Evolutionary conservation across 2,329 filamentous ascomycete species (phyloP), one percentile per base, ranked within the genome.

Genomic region (Helminthosporium solani): DNA sequence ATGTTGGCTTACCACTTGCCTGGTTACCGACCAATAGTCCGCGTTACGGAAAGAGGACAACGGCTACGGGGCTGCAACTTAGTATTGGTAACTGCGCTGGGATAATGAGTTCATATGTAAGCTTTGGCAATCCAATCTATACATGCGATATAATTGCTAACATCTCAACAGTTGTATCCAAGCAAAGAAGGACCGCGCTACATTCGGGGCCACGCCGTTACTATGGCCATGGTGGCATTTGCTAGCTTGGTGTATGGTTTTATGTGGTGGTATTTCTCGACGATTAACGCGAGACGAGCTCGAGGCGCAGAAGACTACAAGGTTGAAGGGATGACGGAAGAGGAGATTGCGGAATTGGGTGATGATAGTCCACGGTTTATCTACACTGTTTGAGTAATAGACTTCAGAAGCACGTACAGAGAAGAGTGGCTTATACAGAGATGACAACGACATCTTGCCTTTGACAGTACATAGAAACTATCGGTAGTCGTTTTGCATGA

Each of bases 41-140:
- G 1, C 76, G 87, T 7, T 91, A 90, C 54, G 87, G 86, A 8
- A 91, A 90, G 67, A 76, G 87, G 25, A 86, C 86, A 0, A 86
- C 85, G 0, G 85, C 84, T 0, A 87, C 81, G 1, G 87, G 85
- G 0, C 63, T 90, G 63, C 86, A 90, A 63, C 73, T 90, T 28
- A 87, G 82, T 0, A 78, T 85, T 42, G 86, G 86, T 2, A 90
- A 90, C 53, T 75, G 77, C 14, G 79, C 83, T 9, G 87, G 87
- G 2, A 85, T 90, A 53, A 85, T 89, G 83, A 79, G 84, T 3
- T 81, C 85, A 0, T 90, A 88, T 57, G 81, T 87, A 64, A 62
- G 73, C 70, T 25, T 16, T 19, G 14, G n/a, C 15, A 8, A 42
- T 44, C 21, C 21, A 18, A 11, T 40, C 11, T 12, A 9, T n/a